Conservation (phyloP, 169 alveolate genomes). For the Theileria equi region DNA sequence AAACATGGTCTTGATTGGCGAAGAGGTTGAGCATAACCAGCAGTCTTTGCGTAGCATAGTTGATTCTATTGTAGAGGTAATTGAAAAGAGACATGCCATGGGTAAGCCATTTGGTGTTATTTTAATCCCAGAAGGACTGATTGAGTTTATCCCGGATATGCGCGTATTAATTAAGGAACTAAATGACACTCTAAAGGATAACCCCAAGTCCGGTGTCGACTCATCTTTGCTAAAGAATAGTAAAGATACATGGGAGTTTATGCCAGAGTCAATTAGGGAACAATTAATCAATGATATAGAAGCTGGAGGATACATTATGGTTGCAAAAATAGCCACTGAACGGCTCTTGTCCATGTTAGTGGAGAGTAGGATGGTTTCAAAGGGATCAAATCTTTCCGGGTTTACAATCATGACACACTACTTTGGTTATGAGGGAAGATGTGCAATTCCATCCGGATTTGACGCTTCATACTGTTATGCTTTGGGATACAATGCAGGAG, state of each 20-base stretch:
- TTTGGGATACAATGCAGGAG: conserved; percentile 93
- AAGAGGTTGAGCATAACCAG: conserved; percentile 87
- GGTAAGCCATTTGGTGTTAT: conserved; percentile 94
- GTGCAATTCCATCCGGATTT: conserved; percentile 95
- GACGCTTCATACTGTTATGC: conserved; percentile 97
- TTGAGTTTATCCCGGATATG: conserved; percentile 95
- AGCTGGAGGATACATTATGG: conserved; percentile 98
- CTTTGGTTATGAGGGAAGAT: conserved; percentile 98
- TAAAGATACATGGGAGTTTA: conserved; percentile 76
- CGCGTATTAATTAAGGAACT: conserved; percentile 88
- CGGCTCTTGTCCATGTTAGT: conserved; percentile 89
- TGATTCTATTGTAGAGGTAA: conserved; percentile 85
- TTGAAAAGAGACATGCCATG: conserved; percentile 82
- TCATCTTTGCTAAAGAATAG: conserved; percentile 56
- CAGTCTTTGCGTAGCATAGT: conserved; percentile 85
- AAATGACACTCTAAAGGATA: conserved; percentile 80
- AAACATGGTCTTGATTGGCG: conserved; percentile 91
- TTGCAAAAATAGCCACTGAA: conserved; percentile 98
- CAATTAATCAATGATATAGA: conserved; percentile 96
- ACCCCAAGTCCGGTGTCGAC: conserved; percentile 41
- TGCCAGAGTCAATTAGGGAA: conserved; percentile 91
- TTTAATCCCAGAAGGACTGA: conserved; percentile 95
- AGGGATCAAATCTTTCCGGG: conserved; percentile 63
- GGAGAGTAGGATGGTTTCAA: conserved; percentile 68
- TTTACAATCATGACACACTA: conserved; percentile 84